Percentiles rank a stretch among this genome's conserved stretches.
Conservation (phyloP, 2,329 filamentous ascomycete genomes). For the Escovopsis sp. region DNA sequence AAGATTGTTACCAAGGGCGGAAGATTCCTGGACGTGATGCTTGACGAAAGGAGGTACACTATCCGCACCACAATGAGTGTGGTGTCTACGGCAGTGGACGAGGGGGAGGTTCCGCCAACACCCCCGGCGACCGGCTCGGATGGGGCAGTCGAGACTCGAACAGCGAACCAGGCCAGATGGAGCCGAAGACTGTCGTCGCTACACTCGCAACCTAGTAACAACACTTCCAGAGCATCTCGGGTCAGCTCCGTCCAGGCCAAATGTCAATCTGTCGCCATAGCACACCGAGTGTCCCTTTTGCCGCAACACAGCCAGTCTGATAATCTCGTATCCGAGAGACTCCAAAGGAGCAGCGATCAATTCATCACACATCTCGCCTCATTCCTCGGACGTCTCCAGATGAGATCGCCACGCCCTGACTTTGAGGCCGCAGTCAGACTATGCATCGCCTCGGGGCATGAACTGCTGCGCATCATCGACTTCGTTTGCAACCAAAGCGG, state of each 20-base stretch:
- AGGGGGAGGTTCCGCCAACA: constrained; percentile 44
- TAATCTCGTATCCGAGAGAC: constrained; percentile 69
- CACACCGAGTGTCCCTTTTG: constrained; percentile 65
- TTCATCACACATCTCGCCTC: constrained; percentile 85
- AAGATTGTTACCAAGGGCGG: constrained; percentile 87
- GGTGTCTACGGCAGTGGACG: constrained; percentile 45
- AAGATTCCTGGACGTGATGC: constrained; percentile 74
- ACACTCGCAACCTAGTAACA: constrained; percentile 18
- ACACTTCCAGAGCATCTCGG: constrained; percentile 23
- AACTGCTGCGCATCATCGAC: constrained; percentile 67
- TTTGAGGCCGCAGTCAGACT: constrained; percentile 70
- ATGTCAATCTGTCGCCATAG: constrained; percentile 38
- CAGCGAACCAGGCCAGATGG: constrained; percentile 21
- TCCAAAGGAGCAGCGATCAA: constrained; percentile 68
- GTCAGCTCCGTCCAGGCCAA: constrained; percentile 19
- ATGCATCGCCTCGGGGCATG: constrained; percentile 67
- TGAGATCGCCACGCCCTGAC: constrained; percentile 80
- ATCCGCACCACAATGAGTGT: constrained; percentile 40
- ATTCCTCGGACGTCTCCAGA: constrained; percentile 81
- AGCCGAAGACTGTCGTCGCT: constrained; percentile 34
- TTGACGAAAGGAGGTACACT: constrained; percentile 42
- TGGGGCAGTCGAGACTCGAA: constrained; percentile 9
- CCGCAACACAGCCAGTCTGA: constrained; percentile 45
- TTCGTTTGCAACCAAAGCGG: constrained; percentile 67
- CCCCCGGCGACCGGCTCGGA: constrained; percentile 40